phyloP scores from a whole-genome alignment of 2,329 filamentous ascomycete genomes.

The Beauveria sp. region DNA sequence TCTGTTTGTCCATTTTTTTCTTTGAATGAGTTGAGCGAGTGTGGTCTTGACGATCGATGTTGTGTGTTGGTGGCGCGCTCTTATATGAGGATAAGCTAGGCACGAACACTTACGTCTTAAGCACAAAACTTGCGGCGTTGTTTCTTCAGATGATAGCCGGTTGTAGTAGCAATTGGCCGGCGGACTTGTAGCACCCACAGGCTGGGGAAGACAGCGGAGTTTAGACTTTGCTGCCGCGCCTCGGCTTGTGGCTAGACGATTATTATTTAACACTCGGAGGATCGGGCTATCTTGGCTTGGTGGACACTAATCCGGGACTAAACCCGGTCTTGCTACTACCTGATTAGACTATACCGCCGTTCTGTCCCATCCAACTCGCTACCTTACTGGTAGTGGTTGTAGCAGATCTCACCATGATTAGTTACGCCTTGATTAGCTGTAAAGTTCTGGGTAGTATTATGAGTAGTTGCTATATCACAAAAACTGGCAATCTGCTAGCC shows the following conservation, averaged over 20 bases:
- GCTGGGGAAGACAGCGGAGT: not conserved
- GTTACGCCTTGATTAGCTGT: not conserved
- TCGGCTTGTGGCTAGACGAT: not conserved
- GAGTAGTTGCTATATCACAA: not conserved
- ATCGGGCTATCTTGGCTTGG: not conserved
- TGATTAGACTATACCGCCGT: not conserved
- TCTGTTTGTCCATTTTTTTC: not conserved
- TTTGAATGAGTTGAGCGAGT: not conserved
- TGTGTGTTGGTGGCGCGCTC: not conserved
- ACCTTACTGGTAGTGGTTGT: too few species aligned
- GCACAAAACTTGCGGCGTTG: not conserved
- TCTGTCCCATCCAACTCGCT: too few species aligned
- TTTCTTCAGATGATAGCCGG: not conserved
- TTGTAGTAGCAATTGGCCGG: not conserved
- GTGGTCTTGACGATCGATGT: not conserved
- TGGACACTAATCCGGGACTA: not conserved
- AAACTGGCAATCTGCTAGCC: not conserved
- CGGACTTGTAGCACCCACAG: not conserved
- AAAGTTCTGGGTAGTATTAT: too few species aligned
- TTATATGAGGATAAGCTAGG: not conserved
- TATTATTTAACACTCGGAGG: not conserved
- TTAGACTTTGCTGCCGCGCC: not conserved
- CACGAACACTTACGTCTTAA: not conserved
- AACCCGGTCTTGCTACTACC: not conserved
- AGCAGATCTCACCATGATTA: too few species aligned